These are phyloP conservation scores for Ustilaginoidea virens DNA, from an alignment of 2,329 filamentous ascomycete species.

Conservation along the genomic window DNA sequence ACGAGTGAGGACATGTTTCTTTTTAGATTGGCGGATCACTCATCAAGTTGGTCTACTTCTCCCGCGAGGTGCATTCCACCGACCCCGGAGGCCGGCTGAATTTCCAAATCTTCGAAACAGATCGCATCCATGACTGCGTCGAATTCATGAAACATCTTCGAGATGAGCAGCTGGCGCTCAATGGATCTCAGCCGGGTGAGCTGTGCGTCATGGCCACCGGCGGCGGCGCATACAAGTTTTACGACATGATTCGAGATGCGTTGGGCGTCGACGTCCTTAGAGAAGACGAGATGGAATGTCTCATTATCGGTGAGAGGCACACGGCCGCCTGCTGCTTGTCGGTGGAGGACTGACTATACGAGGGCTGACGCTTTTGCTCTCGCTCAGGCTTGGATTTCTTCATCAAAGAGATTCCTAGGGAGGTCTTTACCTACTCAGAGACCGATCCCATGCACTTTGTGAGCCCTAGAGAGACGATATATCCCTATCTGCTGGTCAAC, in stretches of 20 bases:
- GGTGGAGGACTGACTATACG: background rate
- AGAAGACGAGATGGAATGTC: slow-evolving; percentile 97
- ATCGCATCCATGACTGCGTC: slow-evolving; percentile 84
- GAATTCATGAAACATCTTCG: slow-evolving; percentile 81
- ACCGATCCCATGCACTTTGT: slow-evolving; percentile 81
- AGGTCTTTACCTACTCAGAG: slow-evolving; percentile 95
- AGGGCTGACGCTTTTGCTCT: background rate
- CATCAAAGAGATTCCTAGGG: slow-evolving; percentile 90
- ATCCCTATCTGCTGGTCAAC: slow-evolving; percentile 94
- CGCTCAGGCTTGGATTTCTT: slow-evolving; percentile 89
- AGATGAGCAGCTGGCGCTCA: slow-evolving; percentile 61
- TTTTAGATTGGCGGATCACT: slow-evolving; percentile 81
- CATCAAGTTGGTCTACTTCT: slow-evolving; percentile 95
- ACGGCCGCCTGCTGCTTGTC: no score
- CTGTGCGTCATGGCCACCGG: slow-evolving; percentile 92
- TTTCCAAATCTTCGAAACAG: slow-evolving; percentile 93
- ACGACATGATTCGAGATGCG: slow-evolving; percentile 73
- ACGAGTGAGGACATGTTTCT: no score
- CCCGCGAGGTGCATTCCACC: slow-evolving; percentile 63
- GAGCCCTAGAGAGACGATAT: slow-evolving; percentile 62
- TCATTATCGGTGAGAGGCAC: slow-evolving; percentile 62
- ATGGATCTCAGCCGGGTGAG: slow-evolving; percentile 55
- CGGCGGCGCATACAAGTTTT: slow-evolving; percentile 92
- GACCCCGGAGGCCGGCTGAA: slow-evolving; percentile 82
- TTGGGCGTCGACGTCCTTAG: slow-evolving; percentile 77